These are phyloP conservation scores for Ustilago crameri DNA, from an alignment of 1,284 basidiomycete genomes.

Conservation along the genomic window DNA sequence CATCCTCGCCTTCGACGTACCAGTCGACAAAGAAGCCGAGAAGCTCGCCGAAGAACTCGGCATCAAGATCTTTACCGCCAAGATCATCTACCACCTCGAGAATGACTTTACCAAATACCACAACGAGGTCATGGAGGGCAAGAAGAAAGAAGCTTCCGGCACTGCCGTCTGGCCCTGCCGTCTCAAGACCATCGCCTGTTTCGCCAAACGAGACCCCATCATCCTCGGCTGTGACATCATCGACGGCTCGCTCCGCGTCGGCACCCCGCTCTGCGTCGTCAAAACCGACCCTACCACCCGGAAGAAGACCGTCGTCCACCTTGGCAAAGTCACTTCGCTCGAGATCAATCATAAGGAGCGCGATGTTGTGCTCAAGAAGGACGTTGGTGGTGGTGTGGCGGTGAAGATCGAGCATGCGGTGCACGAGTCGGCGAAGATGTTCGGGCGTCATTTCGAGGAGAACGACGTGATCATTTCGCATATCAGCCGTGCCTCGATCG, in stretches of 20 bases:
- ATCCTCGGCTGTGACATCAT: constrained; percentile 97
- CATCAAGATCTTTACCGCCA: constrained; percentile 93
- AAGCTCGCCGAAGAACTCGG: constrained; percentile 91
- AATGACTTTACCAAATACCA: constrained; percentile 98
- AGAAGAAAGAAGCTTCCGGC: constrained; percentile 88
- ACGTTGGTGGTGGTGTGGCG: constrained; percentile 94
- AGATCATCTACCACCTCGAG: constrained; percentile 99
- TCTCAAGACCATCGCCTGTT: constrained; percentile 89
- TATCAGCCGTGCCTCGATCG: constrained; percentile 90
- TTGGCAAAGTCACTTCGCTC: constrained; percentile 88
- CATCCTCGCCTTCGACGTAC: constrained; percentile 96
- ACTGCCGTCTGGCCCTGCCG: constrained; percentile 97
- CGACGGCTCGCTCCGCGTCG: constrained; percentile 87
- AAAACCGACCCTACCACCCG: constrained; percentile 85
- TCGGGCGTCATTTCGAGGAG: constrained; percentile 86
- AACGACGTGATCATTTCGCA: constrained; percentile 93
- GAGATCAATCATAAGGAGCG: constrained; percentile 67
- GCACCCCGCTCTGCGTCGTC: constrained; percentile 94
- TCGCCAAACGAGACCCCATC: constrained; percentile 94
- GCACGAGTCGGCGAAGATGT: constrained; percentile 88
- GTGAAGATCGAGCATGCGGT: constrained; percentile 98
- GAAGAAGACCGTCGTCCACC: constrained; percentile 88
- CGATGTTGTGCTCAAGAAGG: constrained; percentile 87
- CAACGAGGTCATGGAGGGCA: constrained; percentile 89
- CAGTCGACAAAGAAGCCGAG: constrained; percentile 89